A percentile compares a stretch with the other conserved stretches of the same genome.
Evolutionary conservation across 305 asterid species (phyloP).

Genomic region (Andrographis paniculata): DNA sequence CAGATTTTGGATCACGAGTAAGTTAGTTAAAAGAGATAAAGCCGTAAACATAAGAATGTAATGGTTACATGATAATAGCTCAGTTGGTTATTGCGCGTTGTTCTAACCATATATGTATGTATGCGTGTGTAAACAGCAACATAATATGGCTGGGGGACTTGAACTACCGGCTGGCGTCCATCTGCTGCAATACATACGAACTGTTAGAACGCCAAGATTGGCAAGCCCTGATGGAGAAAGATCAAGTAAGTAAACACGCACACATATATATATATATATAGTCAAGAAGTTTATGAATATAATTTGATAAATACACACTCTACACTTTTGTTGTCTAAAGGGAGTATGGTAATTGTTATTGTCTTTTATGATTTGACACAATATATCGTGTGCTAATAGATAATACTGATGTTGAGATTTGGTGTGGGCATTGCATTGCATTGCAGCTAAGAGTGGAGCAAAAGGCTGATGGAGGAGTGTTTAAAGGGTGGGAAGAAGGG

Average conservation of each 20-base stretch:
- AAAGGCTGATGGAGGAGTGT: constrained; percentile 50
- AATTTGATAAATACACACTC: no score
- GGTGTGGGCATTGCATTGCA: no score
- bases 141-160: constrained; percentile 88
- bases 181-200: constrained; percentile 27
- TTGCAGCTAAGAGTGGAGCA: constrained; percentile 51
- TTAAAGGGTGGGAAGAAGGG: constrained; percentile 83
- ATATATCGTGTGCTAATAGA: no score
- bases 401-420: no score
- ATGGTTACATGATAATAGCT: background rate
- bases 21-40: constrained; percentile 26
- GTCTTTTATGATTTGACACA: no score
- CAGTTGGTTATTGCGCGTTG: no score
- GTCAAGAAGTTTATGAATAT: no score
- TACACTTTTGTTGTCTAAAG: no score
- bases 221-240: constrained; percentile 58
- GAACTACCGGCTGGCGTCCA: constrained; percentile 59
- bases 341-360: no score
- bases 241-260: constrained; percentile 40
- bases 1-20: constrained; percentile 88
- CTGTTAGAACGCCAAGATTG: constrained; percentile 47
- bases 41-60: constrained; percentile 15
- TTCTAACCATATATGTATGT: no score
- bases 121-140: no score
- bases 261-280: no score